These are phyloP conservation scores for Pseudogymnoascus sp. DNA, from an alignment of 2,329 filamentous ascomycete genomes.

Conservation along the genomic window DNA sequence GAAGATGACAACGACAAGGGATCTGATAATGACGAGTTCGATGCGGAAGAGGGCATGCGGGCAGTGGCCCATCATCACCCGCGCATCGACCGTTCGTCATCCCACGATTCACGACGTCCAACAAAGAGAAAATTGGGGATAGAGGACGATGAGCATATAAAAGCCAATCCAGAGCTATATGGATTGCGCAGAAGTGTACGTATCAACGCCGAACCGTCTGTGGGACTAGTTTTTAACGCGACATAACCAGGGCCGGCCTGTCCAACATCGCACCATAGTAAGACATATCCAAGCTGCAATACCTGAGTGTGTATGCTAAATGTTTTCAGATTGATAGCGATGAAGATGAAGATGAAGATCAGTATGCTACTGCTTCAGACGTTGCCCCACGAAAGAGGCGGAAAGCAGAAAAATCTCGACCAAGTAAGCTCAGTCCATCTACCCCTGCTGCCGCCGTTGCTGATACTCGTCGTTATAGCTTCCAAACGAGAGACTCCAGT, in stretches of 20 bases:
- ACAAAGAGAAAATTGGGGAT: constrained; percentile 64
- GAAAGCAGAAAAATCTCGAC: constrained; percentile 56
- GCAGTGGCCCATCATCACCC: constrained; percentile 33
- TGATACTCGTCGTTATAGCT: constrained; percentile 33
- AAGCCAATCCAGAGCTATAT: constrained; percentile 89
- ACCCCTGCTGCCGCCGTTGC: constrained; percentile 13
- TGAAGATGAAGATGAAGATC: constrained; percentile 35
- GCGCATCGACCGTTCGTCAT: constrained; percentile 52
- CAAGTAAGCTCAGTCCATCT: constrained; percentile 42
- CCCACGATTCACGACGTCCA: constrained; percentile 59
- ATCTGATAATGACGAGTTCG: constrained; percentile 67
- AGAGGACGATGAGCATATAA: constrained; percentile 75
- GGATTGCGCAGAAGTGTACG: constrained; percentile 86
- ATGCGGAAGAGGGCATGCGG: constrained; percentile 56
- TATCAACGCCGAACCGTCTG: constrained; percentile 28
- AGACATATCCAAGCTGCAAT: constrained; percentile 23
- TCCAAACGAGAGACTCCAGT: constrained; percentile 53
- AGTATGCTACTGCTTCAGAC: constrained; percentile 68
- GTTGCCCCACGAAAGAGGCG: constrained; percentile 57
- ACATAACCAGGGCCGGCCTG: constrained; percentile 42
- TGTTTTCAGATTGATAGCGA: constrained; percentile 47
- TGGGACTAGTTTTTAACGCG: constrained; percentile 12
- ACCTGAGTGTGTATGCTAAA: constrained; percentile 18
- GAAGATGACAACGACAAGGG: constrained; percentile 38
- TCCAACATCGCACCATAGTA: constrained; percentile 48